Percentiles rank a stretch among this genome's conserved stretches.
phyloP scores from a whole-genome alignment of 495 filamentous ascomycete species.

The Aspergillus bertholletiae region DNA sequence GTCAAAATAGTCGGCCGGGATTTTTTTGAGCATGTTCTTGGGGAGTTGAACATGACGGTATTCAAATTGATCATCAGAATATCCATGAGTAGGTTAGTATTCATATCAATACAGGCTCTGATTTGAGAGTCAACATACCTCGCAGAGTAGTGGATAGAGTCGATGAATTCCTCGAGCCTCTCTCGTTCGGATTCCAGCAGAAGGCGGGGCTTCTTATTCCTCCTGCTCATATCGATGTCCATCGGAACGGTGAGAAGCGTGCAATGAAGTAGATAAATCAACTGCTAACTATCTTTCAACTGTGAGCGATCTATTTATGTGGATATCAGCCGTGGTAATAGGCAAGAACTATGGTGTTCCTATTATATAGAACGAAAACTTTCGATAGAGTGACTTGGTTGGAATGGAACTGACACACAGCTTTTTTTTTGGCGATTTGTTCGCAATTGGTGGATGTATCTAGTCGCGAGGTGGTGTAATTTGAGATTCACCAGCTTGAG shows the following conservation, averaged over 20 bases:
- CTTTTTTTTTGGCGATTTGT: not conserved
- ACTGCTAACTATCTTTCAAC: not conserved
- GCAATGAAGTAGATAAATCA: not conserved
- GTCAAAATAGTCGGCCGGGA: conserved; percentile 95
- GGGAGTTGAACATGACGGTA: conserved; percentile 97
- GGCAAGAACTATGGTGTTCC: not conserved
- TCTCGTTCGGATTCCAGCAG: conserved; percentile 77
- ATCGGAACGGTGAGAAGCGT: conserved; percentile 22
- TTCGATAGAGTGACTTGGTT: not conserved
- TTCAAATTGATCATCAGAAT: conserved; percentile 83
- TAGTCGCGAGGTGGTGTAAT: not conserved
- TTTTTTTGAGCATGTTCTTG: conserved; percentile 95
- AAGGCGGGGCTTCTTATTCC: conserved; percentile 79
- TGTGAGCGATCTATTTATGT: not conserved
- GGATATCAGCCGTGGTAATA: not conserved
- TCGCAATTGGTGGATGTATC: not conserved
- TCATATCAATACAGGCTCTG: too few relatives aligned
- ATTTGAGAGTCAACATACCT: conserved; percentile 63
- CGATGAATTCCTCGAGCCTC: conserved; percentile 84
- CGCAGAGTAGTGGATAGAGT: conserved; percentile 91
- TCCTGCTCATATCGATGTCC: conserved; percentile 76
- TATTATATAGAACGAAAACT: not conserved
- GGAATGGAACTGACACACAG: not conserved
- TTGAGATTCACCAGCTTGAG: not conserved
- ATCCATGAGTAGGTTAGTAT: conserved; percentile 45